Base-by-base conservation (phyloP, 73 alveolate genomes). In the Stentor coeruleus region DNA sequence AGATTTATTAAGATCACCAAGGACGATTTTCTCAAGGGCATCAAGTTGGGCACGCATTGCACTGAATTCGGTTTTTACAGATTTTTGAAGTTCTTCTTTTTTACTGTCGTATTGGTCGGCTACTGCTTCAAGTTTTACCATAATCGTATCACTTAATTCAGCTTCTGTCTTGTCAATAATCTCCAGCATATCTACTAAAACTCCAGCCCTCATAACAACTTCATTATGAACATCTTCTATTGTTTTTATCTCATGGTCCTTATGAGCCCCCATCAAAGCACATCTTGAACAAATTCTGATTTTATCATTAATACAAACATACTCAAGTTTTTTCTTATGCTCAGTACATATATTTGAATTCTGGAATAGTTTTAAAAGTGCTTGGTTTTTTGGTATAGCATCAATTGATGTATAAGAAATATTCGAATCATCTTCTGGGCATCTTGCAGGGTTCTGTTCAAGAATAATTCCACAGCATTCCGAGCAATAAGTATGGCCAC, bases 231-330 rank as follows among this genome's bases (percentile, higher is more conserved):
- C 96, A 76, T 95, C 99, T 59, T 95, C 97, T 33, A 91, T 88
- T 81, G 93, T 82, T 31, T 94, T 76, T 35, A 95, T 91, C 60
- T 95, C 96, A 84, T 95, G 99, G 42, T 93, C 92, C 83, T 93
- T 88, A 90, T 95, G 99, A 26, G 66, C 74, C 37, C 99, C 99
- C 74, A 95, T 91, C 59, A 95, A 84, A 20, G 99, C 98, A 66
- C 99, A 95, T 81, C 93, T 87, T 11, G 98, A 85, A 79, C 99
- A 95, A 6, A 95, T 95, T 81, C 92, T 84, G 38, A 87, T 87
- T 55, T 88, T 72, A 60, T 93, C 98, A 76, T 92, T 95, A 0
- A 95, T 81, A 76, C 99, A 95, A 35, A 95, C 94, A 59, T 93
- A 91, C 79, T 95, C 99, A 42, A 93, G 81, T 66, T 89, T 89